phyloP scores from a whole-genome alignment of 2,329 filamentous ascomycete genomes.

The Pyricularia sp. region DNA sequence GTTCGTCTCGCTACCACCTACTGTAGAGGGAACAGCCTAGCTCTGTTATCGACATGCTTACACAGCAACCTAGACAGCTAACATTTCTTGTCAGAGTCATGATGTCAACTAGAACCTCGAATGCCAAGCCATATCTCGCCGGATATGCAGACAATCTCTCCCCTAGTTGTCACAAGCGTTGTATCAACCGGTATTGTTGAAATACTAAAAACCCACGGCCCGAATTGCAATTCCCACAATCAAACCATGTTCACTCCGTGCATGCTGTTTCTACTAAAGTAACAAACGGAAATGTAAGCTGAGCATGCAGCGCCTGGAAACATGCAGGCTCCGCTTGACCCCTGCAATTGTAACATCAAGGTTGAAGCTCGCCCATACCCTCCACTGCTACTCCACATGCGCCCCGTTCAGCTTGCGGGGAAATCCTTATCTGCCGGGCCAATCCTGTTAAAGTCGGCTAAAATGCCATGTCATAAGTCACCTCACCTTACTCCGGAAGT shows the following conservation, averaged over 20 bases:
- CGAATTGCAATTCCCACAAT: background rate
- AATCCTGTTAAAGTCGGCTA: background rate
- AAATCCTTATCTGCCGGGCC: background rate
- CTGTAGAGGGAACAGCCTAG: no score
- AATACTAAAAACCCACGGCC: background rate
- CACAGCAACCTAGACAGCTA: no score
- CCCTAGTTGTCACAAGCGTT: background rate
- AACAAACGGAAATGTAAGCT: background rate
- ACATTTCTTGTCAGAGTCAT: no score
- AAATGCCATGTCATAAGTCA: background rate
- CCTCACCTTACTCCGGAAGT: no score
- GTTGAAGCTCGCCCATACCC: background rate
- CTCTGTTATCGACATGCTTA: no score
- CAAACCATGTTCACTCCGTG: background rate
- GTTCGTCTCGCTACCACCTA: no score
- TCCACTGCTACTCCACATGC: background rate
- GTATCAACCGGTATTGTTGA: background rate
- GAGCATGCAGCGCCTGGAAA: background rate
- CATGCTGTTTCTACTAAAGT: background rate
- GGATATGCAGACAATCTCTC: background rate
- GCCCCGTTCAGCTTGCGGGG: background rate
- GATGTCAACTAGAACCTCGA: background rate
- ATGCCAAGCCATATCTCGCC: background rate
- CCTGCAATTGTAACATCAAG: background rate
- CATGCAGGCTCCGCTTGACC: background rate